Conservation (phyloP, 371 early-diverging fungal species). For the Phascolomyces articulosus region DNA sequence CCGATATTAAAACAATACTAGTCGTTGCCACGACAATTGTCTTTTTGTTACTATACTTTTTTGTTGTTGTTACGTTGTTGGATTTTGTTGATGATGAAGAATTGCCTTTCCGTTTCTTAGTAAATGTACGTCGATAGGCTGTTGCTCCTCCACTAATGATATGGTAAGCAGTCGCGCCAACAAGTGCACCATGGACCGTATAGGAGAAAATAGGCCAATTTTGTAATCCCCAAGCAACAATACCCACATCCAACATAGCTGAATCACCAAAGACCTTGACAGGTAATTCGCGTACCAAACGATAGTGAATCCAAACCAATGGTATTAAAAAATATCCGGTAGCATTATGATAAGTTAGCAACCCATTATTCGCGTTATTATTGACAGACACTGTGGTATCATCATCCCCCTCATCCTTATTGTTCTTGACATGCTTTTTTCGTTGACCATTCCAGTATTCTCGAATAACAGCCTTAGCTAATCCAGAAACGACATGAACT, state of each 20-base stretch:
- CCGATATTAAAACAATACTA: slow-evolving; percentile 24
- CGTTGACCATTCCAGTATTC: slow-evolving; percentile 20
- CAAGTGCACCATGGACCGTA: slow-evolving; percentile 30
- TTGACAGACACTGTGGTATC: background rate
- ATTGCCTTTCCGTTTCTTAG: background rate
- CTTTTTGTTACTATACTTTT: background rate
- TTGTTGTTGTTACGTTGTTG: no score
- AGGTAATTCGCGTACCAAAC: slow-evolving; percentile 35
- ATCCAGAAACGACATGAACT: slow-evolving; percentile 36
- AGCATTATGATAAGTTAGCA: slow-evolving; percentile 25
- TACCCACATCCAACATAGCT: slow-evolving; percentile 46
- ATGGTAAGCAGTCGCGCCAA: slow-evolving; percentile 36
- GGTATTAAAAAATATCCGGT: slow-evolving; percentile 39
- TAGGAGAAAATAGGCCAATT: slow-evolving; percentile 41
- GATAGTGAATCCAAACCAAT: slow-evolving; percentile 32
- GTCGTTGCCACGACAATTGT: slow-evolving; percentile 17
- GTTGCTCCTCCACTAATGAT: slow-evolving; percentile 28
- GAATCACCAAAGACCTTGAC: slow-evolving; percentile 46
- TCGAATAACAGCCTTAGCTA: slow-evolving; percentile 35
- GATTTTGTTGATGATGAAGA: background rate
- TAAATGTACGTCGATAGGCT: slow-evolving; percentile 20
- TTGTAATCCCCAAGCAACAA: slow-evolving; percentile 48
- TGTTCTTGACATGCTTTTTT: slow-evolving; percentile 2
- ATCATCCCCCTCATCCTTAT: background rate
- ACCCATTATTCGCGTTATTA: slow-evolving; percentile 1